phyloP scores from a whole-genome alignment of 768 basidiomycete species.

The Lentinula guzmanii region DNA sequence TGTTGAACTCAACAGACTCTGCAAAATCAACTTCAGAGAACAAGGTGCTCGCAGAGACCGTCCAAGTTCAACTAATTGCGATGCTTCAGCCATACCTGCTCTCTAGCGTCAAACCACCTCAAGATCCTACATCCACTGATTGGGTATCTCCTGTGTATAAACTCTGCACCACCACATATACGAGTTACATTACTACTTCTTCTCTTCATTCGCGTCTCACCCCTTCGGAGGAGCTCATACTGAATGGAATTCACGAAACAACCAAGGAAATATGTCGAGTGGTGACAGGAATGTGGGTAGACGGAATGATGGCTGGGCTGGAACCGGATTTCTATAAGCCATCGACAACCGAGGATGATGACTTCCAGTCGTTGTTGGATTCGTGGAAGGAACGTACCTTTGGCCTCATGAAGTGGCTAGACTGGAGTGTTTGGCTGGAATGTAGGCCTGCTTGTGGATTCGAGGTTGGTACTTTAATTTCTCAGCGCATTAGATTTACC shows the following conservation, averaged over 20 bases:
- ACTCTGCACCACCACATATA: constrained; percentile 27
- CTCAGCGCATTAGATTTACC: neutral
- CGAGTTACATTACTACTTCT: constrained; percentile 14
- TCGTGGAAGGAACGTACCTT: constrained; percentile 10
- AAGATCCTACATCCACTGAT: neutral
- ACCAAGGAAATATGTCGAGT: constrained; percentile 16
- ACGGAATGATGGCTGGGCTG: constrained; percentile 13
- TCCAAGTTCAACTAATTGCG: constrained; percentile 20
- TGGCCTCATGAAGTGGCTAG: constrained; percentile 15
- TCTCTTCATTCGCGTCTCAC: constrained; percentile 9
- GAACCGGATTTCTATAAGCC: constrained; percentile 5
- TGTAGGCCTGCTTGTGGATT: constrained; percentile 16
- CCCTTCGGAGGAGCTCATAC: constrained; percentile 12
- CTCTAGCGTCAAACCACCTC: neutral
- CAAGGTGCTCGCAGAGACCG: constrained; percentile 14
- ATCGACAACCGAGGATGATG: neutral
- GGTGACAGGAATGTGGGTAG: constrained; percentile 13
- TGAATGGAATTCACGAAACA: constrained; percentile 13
- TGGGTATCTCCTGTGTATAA: constrained; percentile 30
- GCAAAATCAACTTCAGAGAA: constrained; percentile 1
- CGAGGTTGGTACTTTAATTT: constrained; percentile 9
- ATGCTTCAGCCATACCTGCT: constrained; percentile 29
- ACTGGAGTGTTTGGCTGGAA: constrained; percentile 19
- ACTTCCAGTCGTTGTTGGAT: constrained; percentile 1
- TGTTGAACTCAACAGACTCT: constrained; percentile 21